Percentiles rank a stretch among this genome's conserved stretches.
Conservation (phyloP, 768 basidiomycete species). For the Pleurotus pulmonarius region DNA sequence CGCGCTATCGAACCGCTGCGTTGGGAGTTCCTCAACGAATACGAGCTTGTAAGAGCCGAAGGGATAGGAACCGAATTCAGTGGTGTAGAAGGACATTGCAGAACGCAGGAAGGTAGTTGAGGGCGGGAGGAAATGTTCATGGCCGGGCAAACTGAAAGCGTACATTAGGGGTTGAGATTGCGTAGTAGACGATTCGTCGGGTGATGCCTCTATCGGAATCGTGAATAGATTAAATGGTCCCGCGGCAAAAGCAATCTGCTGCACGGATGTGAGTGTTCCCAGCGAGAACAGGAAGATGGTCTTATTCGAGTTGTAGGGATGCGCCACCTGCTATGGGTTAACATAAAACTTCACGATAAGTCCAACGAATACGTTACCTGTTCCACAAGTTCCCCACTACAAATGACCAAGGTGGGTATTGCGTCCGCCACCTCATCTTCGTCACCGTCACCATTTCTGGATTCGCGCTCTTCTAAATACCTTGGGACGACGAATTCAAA, state of each 20-base stretch:
- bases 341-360: slow-evolving; percentile 4
- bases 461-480: slow-evolving; percentile 63
- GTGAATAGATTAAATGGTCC: slow-evolving; percentile 86
- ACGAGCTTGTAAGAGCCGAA: slow-evolving; percentile 93
- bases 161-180: slow-evolving; percentile 75
- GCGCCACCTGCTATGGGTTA: slow-evolving; percentile 60
- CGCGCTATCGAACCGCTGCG: slow-evolving; percentile 80
- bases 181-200: slow-evolving; percentile 55
- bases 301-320: slow-evolving; percentile 91
- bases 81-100: slow-evolving; percentile 89
- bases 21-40: slow-evolving; percentile 86
- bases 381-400: slow-evolving; percentile 93
- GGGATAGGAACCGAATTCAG: slow-evolving; percentile 94
- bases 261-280: slow-evolving; percentile 83
- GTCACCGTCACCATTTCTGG: slow-evolving; percentile 41
- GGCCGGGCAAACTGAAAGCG: slow-evolving; percentile 90
- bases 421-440: slow-evolving; percentile 55
- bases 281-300: slow-evolving; percentile 93
- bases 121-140: slow-evolving; percentile 64
- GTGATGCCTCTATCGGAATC: slow-evolving; percentile 57
- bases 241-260: slow-evolving; percentile 94
- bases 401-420: slow-evolving; percentile 81
- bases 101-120: slow-evolving; percentile 77
- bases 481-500: slow-evolving; percentile 93
- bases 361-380: slow-evolving; percentile 49